Base-by-base conservation (phyloP, 305 asterid species). In the Fraxinus xanthoxyloides region DNA sequence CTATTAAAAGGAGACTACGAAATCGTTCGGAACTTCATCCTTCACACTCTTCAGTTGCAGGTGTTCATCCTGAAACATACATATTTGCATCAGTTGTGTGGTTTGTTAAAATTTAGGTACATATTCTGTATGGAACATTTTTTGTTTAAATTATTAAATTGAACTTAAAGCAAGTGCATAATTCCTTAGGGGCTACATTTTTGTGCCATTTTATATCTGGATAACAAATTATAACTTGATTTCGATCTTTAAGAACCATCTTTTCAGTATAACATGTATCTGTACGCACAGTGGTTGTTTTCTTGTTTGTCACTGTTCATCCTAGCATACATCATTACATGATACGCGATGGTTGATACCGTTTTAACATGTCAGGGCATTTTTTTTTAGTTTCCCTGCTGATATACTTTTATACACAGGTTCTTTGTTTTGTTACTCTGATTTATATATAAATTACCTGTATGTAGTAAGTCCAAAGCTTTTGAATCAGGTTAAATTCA, bases 1-100 rank as follows among this genome's bases (percentile, higher is more conserved):
- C 86, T 93, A 36, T 90, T 95, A 40, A 95, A 95, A 84, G 99
- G 97, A 82, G 99, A 94, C 84, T 92, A 87, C 83, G 99, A 95
- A 83, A 92, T 94, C 56, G 98, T 95, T 77, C 93, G 93, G 87
- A 94, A 92, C 85, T 95, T 94, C 84, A 89, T 95, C 83, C 90
- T 95, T 80, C 92, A 95, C 86, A 95, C 99, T 34, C 98, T 95
- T 85, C 99, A 93, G 92, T 88, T 95, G 89, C 99, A 95, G 98
- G 98, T 95, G 88, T 67, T 82, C 76, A 81, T 46, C 70, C 46
- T 59, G 17, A 28, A 70, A 28, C 81, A 23, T 30, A 69, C 54
- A 13, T 35, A 0, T 26, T 70, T 72, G 31, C 26, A 59, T 5
- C 40, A 5, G 67, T 32, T 59, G 9, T 59, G 36, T 56, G 65